phyloP scores from a whole-genome alignment of 169 alveolate species.

The Cryptosporidium sp. region DNA sequence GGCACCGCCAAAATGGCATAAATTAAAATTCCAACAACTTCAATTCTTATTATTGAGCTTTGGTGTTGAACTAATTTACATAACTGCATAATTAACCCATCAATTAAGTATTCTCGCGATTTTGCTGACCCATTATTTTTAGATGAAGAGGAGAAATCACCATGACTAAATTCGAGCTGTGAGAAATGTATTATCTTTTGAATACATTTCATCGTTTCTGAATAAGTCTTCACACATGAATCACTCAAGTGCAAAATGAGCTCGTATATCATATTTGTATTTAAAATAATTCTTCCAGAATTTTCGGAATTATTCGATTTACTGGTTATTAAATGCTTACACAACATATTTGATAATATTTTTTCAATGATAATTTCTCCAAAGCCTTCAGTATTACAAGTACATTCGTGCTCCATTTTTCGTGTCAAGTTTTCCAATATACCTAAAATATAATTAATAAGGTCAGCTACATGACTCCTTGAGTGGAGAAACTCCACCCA shows the following conservation, averaged over 20 bases:
- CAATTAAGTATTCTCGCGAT: slow-evolving; percentile 63
- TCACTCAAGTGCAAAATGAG: slow-evolving; percentile 65
- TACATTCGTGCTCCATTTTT: slow-evolving; percentile 39
- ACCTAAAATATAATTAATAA: slow-evolving; percentile 18
- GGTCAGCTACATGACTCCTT: slow-evolving; percentile 10
- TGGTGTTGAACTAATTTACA: slow-evolving; percentile 67
- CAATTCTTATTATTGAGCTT: slow-evolving; percentile 49
- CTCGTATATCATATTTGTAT: slow-evolving; percentile 66
- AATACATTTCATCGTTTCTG: slow-evolving; percentile 67
- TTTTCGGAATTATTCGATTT: slow-evolving; percentile 32
- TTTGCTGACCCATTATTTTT: slow-evolving; percentile 7
- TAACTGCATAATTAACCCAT: slow-evolving; percentile 65
- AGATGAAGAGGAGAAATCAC: neutral
- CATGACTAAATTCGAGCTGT: slow-evolving; percentile 24
- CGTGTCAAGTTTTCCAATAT: slow-evolving; percentile 29
- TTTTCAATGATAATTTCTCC: slow-evolving; percentile 71
- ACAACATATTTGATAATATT: slow-evolving; percentile 40
- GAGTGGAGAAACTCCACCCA: slow-evolving; percentile 64
- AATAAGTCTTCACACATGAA: slow-evolving; percentile 53
- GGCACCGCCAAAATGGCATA: slow-evolving; percentile 72
- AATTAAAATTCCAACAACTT: slow-evolving; percentile 61
- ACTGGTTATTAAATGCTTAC: slow-evolving; percentile 50
- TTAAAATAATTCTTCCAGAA: slow-evolving; percentile 45
- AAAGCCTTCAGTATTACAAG: slow-evolving; percentile 27
- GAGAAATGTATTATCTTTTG: slow-evolving; percentile 67